phyloP scores from a whole-genome alignment of 108 stramenopile genomes.

The Cyclotella baltica region DNA sequence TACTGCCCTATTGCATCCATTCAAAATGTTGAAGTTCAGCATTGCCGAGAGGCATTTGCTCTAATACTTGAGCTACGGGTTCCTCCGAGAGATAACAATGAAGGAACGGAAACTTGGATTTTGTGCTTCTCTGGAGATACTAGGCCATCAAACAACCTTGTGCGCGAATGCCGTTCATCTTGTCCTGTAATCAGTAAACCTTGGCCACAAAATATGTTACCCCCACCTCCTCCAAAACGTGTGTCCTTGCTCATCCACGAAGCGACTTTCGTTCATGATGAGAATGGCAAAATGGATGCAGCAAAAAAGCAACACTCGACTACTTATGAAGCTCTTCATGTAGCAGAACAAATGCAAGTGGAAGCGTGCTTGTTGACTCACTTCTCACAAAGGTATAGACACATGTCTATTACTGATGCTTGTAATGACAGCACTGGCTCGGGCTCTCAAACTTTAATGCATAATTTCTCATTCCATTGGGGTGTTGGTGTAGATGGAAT shows the following conservation, averaged over 20 bases:
- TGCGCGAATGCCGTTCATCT: conserved; percentile 54
- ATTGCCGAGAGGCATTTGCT: conserved; percentile 73
- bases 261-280: conserved; percentile 60
- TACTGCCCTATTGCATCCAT: conserved; percentile 62
- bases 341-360: conserved; percentile 50
- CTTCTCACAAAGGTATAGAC: conserved; percentile 69
- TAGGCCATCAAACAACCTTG: conserved; percentile 63
- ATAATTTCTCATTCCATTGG: conserved; percentile 22
- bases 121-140: conserved; percentile 85
- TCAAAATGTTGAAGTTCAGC: conserved; percentile 70
- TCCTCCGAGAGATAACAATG: conserved; percentile 17
- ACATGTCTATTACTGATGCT: conserved; percentile 43
- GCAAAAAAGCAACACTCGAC: conserved; percentile 64
- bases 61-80: conserved; percentile 58
- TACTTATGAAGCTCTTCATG: conserved; percentile 54
- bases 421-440: neutral
- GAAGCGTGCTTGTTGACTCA: conserved; percentile 61
- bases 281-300: conserved; percentile 46
- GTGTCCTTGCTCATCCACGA: conserved; percentile 63
- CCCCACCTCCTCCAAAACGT: neutral
- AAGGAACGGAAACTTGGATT: conserved; percentile 25
- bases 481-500: conserved; percentile 56
- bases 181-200: neutral
- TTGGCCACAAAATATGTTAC: conserved; percentile 1
- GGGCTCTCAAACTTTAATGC: neutral